Evolutionary conservation across 2,329 filamentous ascomycete species (phyloP), one percentile per base, ranked within the genome.

Genomic region (Botrytis tulipae): DNA sequence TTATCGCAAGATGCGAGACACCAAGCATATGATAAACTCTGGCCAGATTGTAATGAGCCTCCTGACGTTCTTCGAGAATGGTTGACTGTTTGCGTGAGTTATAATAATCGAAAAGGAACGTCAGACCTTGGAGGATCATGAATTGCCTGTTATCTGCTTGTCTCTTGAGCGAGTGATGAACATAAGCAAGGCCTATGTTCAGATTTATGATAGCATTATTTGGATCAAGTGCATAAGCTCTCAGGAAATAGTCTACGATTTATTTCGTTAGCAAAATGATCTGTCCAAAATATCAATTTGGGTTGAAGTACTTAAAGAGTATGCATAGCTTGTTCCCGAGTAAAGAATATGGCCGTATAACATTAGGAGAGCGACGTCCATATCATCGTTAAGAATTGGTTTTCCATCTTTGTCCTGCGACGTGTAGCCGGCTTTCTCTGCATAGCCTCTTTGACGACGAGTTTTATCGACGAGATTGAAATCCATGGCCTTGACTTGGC

Each of bases 291-390:
- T 46, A 35, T 25, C 42, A 6, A 22, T 20, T 54, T 29, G 48
- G 37, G n/a, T 14, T 62, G 32, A 57, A 37, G 77, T 83, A 90
- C 91, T 95, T 48, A 98, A 84, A 0, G 96, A 93, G 78, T 92
- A 93, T 22, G 90, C 90, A 82, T 96, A 97, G 77, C 91, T 94
- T 68, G 91, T 93, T 4, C 93, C 94, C 0, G 91, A 91, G 78
- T 94, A 94, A 8, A 98, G 86, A 74, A 98, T 94, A 80, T 98
- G 93, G 0, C 93, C 96, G 80, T 98, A 98, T 0, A 97, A 87
- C 81, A 95, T 92, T 20, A 99, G 87, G 16, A 98, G 86, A 40
- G 91, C 92, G 12, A 94, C 88, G 80, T 98, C 95, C 75, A 97
- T 77, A 67, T 82, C 80, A 9, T 76, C 67, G 54, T 80, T 81